Percentiles rank a stretch among this genome's conserved stretches.
phyloP scores from a whole-genome alignment of 2,329 filamentous ascomycete genomes.

The Paecilomyces formosus region DNA sequence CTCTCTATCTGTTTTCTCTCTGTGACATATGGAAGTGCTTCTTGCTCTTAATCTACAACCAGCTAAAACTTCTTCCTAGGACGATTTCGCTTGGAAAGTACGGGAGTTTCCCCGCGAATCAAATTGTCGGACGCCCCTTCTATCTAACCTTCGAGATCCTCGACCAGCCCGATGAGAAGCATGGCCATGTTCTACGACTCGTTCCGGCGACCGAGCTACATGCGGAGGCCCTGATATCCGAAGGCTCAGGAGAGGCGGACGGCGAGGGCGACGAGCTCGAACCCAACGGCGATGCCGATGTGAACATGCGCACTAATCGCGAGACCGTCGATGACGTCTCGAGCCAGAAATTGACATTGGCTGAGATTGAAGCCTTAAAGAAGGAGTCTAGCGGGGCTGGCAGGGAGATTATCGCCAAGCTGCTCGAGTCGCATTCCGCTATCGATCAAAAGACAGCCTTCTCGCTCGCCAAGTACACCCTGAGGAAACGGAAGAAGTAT shows the following conservation, averaged over 20 bases:
- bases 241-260: constrained; percentile 29
- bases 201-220: constrained; percentile 77
- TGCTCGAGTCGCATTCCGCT: constrained; percentile 80
- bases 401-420: constrained; percentile 84
- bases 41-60: not conserved
- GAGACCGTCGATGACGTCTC: constrained; percentile 56
- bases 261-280: constrained; percentile 28
- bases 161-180: constrained; percentile 54
- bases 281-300: constrained; percentile 23
- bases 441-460: constrained; percentile 93
- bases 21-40: too few species aligned
- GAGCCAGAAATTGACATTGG: constrained; percentile 67
- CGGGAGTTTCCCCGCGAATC: constrained; percentile 80
- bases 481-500: constrained; percentile 91
- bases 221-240: constrained; percentile 60
- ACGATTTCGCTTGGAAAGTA: constrained; percentile 88
- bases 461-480: constrained; percentile 89
- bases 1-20: too few species aligned
- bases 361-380: constrained; percentile 66
- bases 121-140: constrained; percentile 84
- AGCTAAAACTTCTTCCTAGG: constrained; percentile 41
- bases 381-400: constrained; percentile 68
- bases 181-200: constrained; percentile 61
- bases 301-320: constrained; percentile 55
- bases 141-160: constrained; percentile 85